Evolutionary conservation across 768 basidiomycete species (phyloP), one percentile per base, ranked within the genome.

Genomic region (Pleurotus giganteus): DNA sequence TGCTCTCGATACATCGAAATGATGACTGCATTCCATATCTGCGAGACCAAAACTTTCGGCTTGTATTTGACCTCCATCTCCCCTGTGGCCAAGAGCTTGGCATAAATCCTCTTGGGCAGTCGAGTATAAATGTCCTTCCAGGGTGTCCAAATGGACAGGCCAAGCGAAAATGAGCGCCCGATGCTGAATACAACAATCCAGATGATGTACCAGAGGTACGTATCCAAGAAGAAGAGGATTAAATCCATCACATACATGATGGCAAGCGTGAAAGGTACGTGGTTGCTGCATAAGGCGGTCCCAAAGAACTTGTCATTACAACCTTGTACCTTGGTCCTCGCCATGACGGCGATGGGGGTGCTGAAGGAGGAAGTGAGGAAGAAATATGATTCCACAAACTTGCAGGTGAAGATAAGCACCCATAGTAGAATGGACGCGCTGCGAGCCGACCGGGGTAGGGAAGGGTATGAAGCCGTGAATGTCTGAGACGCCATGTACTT

Each of bases 31-130:
- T 99, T 99, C 97, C 97, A 99, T 27, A 99, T 88, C 74, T 99
- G 97, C 17, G 95, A 98, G 36, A 99, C 97, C 27, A 99, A 82
- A 53, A 99, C 88, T 80, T 99, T 99, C 55, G 97, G 97, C 73
- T 98, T 98, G 77, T 98, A 99, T 72, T 98, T 98, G 71, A 97
- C 85, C 68, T 99, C 97, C 97, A 98, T 98, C 66, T 98, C 96
- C 1, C 81, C 84, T 0, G 96, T 98, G 17, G 97, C 94, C 53
- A 99, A 75, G 27, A 99, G 72, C 76, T 99, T 99, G 60, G 96
- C 94, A 69, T 97, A 99, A 58, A 99, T 98, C 42, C 97, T 82
- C 79, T 98, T 99, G 6, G 97, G 97, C 64, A 99, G 77, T 51
- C 97, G 81, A 13, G 94, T 94, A 69, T 87, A 99, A 55, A 98